Conservation (phyloP, 2,329 filamentous ascomycete species). For the Pseudohalonectria lignicola region DNA sequence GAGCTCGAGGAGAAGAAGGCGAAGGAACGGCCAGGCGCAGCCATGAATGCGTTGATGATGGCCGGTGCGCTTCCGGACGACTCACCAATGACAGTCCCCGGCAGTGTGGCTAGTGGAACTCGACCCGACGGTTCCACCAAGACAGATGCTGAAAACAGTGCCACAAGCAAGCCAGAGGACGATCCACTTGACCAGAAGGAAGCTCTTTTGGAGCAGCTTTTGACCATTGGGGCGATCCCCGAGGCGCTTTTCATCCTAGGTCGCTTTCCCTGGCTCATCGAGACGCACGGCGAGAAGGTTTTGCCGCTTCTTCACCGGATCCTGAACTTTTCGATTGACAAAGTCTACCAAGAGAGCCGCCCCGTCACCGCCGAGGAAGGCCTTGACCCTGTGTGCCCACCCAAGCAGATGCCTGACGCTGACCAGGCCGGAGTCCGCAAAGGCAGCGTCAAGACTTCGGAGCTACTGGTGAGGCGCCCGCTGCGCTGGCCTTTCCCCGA, state of each 20-base stretch:
- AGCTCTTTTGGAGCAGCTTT: conserved; percentile 67
- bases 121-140: conserved; percentile 42
- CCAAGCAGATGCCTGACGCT: conserved; percentile 32
- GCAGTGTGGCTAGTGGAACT: conserved; percentile 31
- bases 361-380: conserved; percentile 16
- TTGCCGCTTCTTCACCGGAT: conserved; percentile 75
- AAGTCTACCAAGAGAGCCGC: conserved; percentile 47
- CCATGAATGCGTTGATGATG: conserved; percentile 74
- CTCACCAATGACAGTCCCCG: conserved; percentile 35
- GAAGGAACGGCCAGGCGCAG: conserved; percentile 56
- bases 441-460: conserved; percentile 52
- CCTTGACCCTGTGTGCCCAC: conserved; percentile 21
- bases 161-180: background rate
- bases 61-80: conserved; percentile 85
- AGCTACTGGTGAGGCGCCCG: conserved; percentile 51
- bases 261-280: conserved; percentile 84
- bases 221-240: conserved; percentile 85
- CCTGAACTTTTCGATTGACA: conserved; percentile 68
- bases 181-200: conserved; percentile 85
- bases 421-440: conserved; percentile 62
- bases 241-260: conserved; percentile 84
- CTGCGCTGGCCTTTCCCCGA: conserved; percentile 81
- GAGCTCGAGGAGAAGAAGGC: conserved; percentile 72
- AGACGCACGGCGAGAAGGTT: conserved; percentile 66
- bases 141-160: conserved; percentile 7